Evolutionary conservation across 78 protist genomes (phyloP).

Genomic region (slime mould (Dictyostelium discoideum)): DNA sequence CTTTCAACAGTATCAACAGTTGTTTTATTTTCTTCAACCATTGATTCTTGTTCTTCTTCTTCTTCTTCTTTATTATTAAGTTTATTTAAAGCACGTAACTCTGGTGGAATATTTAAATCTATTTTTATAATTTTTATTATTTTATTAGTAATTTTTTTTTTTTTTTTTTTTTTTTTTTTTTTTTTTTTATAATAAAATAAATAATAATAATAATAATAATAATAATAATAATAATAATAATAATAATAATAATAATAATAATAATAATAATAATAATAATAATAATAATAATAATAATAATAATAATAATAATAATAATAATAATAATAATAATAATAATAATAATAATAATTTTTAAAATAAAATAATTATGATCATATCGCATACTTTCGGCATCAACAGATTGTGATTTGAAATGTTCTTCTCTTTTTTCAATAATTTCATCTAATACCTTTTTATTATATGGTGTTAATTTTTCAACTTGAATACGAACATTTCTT

Average conservation of each 20-base stretch:
- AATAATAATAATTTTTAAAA: not conserved
- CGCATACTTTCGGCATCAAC: not conserved
- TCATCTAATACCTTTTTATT: slow-evolving; percentile 8
- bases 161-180: too few species aligned
- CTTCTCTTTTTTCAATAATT: slow-evolving; percentile 33
- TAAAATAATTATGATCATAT: not conserved
- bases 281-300: not conserved
- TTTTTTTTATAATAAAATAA: not conserved
- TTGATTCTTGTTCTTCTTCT: not conserved
- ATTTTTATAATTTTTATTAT: not conserved
- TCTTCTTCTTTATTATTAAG: not conserved
- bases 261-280: not conserved
- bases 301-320: not conserved
- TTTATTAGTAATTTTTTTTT: not conserved
- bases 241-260: not conserved
- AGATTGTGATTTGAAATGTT: not conserved
- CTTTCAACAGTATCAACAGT: not conserved
- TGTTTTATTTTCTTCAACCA: not conserved
- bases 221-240: not conserved
- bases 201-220: not conserved
- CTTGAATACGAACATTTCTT: slow-evolving; percentile 30
- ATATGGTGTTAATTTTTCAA: not conserved
- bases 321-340: not conserved
- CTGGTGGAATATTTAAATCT: slow-evolving; percentile 23
- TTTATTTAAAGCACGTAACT: slow-evolving; percentile 16